Evolutionary conservation across 1,284 basidiomycete genomes (phyloP), one percentile per base, ranked within the genome.

Genomic region (Austroboletus rostrupii): DNA sequence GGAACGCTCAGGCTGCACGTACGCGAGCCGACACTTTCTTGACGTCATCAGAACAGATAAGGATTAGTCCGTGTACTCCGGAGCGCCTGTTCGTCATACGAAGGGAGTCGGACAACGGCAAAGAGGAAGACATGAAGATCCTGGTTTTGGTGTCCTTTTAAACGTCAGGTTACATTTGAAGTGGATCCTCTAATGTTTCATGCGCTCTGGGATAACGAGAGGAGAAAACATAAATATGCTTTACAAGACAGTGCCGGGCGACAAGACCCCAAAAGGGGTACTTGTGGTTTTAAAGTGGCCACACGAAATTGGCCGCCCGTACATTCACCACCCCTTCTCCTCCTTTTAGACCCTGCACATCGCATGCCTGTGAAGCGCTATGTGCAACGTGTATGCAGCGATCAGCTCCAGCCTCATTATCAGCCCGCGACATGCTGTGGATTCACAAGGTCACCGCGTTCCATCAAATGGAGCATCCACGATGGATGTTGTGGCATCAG

Each of bases 371-470:
- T 35, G 16, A 41, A 47, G 36, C 6, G 11, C 13, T 35, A 17
- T 14, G 17, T 37, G n/a, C 52, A 52, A 44, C 50, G 53, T 57
- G 59, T 29, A 48, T 44, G 16, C 9, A 43, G 47, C 32, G 38
- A 31, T 47, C 26, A 14, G 28, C 20, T 21, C 42, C 14, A 28
- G 26, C 55, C 55, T 52, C 53, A 16, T 60, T 57, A 13, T 47
- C 13, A 28, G 37, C 47, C 45, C 39, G 17, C 19, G 16, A 47
- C 43, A 43, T 45, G 43, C 21, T 36, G 48, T 45, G 42, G 39
- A 42, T 48, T 47, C 50, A 57, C 54, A 33, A 55, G 57, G 31
- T 56, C 32, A 32, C 61, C 55, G 60, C 33, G 41, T 51, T 49
- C 20, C n/a, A 55, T 60, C 51, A 45, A 49, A 41, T 32, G 46